Evolutionary conservation across 345 rosid genomes (phyloP).

Genomic region (Corymbia maculata): DNA sequence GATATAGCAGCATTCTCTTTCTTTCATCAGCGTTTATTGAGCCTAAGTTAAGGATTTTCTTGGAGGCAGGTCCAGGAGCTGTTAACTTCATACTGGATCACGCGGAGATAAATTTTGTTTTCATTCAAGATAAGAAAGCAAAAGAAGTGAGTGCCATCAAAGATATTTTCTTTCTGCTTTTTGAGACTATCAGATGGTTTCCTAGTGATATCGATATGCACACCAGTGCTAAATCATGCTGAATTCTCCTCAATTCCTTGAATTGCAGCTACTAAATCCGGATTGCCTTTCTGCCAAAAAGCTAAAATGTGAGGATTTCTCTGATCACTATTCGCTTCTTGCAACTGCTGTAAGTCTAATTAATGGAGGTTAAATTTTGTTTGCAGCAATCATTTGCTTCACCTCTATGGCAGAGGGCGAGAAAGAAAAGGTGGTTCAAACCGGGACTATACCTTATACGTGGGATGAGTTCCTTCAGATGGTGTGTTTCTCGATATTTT

Average conservation of each 20-base stretch:
- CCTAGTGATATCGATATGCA: background rate
- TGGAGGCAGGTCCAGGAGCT: conserved; percentile 69
- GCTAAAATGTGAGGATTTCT: conserved; percentile 44
- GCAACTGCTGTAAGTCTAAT: background rate
- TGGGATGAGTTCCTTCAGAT: conserved; percentile 70
- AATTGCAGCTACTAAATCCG: conserved; percentile 56
- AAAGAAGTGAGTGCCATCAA: conserved; percentile 39
- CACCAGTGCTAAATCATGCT: background rate
- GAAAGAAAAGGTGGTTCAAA: conserved; percentile 30
- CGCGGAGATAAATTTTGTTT: conserved; percentile 76
- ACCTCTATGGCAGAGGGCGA: conserved; percentile 45
- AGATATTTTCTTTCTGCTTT: background rate
- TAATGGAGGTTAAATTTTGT: conserved; percentile 7
- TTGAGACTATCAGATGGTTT: background rate
- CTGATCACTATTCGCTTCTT: background rate
- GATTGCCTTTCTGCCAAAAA: conserved; percentile 40
- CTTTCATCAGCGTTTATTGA: background rate
- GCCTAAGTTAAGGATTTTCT: background rate
- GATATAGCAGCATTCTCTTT: background rate
- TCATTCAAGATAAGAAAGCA: conserved; percentile 73
- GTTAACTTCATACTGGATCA: conserved; percentile 79
- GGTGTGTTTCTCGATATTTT: conserved; percentile 30
- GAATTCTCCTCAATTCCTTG: background rate
- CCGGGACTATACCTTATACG: conserved; percentile 45
- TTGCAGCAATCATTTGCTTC: conserved; percentile 76